Evolutionary conservation across 331 rosid genomes (phyloP).

Genomic region (Ulmus americana): DNA sequence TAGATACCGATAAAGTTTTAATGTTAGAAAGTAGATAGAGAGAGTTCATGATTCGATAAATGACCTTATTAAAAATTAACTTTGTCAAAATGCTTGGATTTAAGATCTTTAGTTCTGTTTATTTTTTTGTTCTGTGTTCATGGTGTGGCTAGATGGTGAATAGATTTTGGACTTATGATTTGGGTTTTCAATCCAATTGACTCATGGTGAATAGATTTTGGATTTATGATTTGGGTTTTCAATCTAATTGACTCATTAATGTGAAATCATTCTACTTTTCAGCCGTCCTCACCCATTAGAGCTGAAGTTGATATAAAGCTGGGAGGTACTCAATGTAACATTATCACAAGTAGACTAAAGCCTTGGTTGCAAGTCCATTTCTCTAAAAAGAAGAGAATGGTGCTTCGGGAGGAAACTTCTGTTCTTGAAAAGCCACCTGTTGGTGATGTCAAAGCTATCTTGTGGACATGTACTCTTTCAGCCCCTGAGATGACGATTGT

Average conservation of each 20-base stretch:
- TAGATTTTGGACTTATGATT: neutral
- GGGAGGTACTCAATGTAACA: slow-evolving; percentile 86
- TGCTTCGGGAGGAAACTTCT: slow-evolving; percentile 58
- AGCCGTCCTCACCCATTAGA: slow-evolving; percentile 73
- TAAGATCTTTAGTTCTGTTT: neutral
- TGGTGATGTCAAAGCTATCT: slow-evolving; percentile 55
- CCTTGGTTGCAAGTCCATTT: slow-evolving; percentile 69
- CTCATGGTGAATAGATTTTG: slow-evolving; percentile 13
- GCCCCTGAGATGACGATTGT: slow-evolving; percentile 96
- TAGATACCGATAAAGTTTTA: neutral
- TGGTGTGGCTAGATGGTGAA: neutral
- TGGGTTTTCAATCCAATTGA: slow-evolving; percentile 13
- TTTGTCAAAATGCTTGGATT: neutral
- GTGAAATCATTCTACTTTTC: slow-evolving; percentile 27
- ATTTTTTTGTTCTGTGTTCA: neutral
- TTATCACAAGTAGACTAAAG: slow-evolving; percentile 72
- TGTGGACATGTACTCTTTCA: slow-evolving; percentile 95
- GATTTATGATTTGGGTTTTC: slow-evolving; percentile 10
- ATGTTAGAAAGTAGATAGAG: neutral
- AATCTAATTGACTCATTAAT: slow-evolving; percentile 7
- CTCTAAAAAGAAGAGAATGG: slow-evolving; percentile 66
- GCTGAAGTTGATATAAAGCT: slow-evolving; percentile 88
- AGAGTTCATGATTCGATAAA: neutral
- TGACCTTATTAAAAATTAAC: neutral
- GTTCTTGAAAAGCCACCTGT: slow-evolving; percentile 46